A percentile compares a stretch with the other conserved stretches of the same genome.
Conservation (phyloP, 768 basidiomycete species). For the Lactarius trivialis region DNA sequence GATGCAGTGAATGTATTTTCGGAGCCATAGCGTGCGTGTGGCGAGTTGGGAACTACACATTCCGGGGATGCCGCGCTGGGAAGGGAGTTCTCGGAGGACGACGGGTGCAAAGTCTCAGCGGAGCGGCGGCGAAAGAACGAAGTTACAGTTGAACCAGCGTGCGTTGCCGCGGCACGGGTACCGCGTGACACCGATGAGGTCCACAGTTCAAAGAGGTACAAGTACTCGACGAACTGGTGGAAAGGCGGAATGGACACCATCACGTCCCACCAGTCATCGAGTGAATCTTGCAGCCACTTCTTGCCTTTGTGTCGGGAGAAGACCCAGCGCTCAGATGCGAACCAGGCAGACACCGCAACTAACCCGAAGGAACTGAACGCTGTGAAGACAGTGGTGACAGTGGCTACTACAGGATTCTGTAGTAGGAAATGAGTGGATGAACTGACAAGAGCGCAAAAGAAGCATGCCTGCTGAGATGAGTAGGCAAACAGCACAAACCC, state of each 20-base stretch:
- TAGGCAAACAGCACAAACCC: constrained; percentile 75
- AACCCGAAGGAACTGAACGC: constrained; percentile 67
- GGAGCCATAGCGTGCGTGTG: constrained; percentile 15
- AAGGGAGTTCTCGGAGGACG: constrained; percentile 19
- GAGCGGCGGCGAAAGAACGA: constrained; percentile 16
- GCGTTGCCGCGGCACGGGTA: constrained; percentile 9
- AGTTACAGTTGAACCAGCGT: constrained; percentile 9
- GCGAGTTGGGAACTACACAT: background rate
- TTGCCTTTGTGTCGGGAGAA: constrained; percentile 56
- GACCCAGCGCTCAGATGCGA: constrained; percentile 62
- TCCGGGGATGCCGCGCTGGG: constrained; percentile 14
- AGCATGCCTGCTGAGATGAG: constrained; percentile 57
- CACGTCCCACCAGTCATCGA: constrained; percentile 37
- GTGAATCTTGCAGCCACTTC: constrained; percentile 63
- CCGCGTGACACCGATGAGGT: background rate
- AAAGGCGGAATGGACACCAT: constrained; percentile 16
- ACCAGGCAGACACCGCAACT: constrained; percentile 66
- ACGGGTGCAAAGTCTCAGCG: background rate
- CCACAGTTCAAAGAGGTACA: constrained; percentile 2
- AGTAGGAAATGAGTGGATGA: constrained; percentile 2
- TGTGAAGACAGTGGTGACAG: constrained; percentile 71
- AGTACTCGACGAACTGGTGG: constrained; percentile 3
- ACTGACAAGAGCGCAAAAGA: background rate
- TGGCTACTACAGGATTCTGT: constrained; percentile 55
- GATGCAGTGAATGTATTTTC: constrained; percentile 22